A percentile compares a stretch with the other conserved stretches of the same genome.
phyloP scores from a whole-genome alignment of 345 rosid species.

The Combretum micranthum region DNA sequence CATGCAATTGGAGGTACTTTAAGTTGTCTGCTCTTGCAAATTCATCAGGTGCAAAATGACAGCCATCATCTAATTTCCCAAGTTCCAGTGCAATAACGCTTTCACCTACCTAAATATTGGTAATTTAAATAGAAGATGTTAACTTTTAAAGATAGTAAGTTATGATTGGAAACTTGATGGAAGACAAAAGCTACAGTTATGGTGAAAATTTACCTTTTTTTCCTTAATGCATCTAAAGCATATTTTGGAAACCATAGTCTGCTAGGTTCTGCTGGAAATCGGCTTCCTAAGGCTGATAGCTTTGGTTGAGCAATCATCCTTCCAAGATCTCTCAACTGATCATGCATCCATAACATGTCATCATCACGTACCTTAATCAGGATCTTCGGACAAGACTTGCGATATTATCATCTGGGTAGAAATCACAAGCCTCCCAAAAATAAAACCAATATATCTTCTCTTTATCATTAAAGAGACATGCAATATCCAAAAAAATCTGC shows the following conservation, averaged over 20 bases:
- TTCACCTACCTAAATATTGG: background rate
- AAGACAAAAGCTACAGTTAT: no score
- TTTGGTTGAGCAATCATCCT: no score
- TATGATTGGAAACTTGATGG: no score
- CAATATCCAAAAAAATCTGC: background rate
- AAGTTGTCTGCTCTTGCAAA: background rate
- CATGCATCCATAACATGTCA: background rate
- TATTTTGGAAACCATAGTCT: no score
- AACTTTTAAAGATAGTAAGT: no score
- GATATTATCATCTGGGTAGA: background rate
- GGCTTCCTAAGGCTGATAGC: no score
- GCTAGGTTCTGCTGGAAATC: no score
- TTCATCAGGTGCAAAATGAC: background rate
- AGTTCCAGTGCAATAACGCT: background rate
- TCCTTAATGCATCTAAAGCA: no score
- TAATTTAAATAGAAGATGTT: no score
- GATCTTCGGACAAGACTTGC: background rate
- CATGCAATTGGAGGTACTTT: background rate
- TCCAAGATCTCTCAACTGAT: no score
- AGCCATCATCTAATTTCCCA: background rate
- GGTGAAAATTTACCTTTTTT: no score
- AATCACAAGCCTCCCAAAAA: constrained; percentile 1
- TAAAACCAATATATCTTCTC: background rate
- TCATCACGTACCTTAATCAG: background rate
- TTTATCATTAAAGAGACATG: background rate